phyloP scores from a whole-genome alignment of 2,329 filamentous ascomycete species.

The Nothopassalora personata region DNA sequence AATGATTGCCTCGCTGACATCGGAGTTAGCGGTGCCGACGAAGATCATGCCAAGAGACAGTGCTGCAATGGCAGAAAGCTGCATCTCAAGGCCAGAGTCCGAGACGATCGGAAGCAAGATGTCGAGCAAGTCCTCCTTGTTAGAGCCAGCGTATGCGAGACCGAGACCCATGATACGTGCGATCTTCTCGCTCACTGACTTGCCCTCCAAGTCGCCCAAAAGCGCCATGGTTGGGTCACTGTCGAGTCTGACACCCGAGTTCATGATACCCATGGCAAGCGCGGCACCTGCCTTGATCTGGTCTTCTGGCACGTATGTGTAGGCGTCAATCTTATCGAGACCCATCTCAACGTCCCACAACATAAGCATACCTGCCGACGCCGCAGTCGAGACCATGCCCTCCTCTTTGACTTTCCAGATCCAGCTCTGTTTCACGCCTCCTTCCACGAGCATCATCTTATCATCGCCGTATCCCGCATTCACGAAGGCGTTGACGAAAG shows the following conservation, averaged over 20 bases:
- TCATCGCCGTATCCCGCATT: conserved; percentile 94
- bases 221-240: conserved; percentile 86
- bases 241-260: conserved; percentile 82
- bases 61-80: conserved; percentile 92
- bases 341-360: conserved; percentile 92
- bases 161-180: conserved; percentile 94
- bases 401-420: conserved; percentile 99
- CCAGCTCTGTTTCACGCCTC: conserved; percentile 79
- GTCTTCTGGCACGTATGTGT: conserved; percentile 76
- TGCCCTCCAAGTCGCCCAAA: conserved; percentile 73
- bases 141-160: conserved; percentile 87
- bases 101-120: conserved; percentile 79
- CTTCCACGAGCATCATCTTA: conserved; percentile 93
- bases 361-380: conserved; percentile 84
- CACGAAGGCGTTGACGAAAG: conserved; percentile 94
- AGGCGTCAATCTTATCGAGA: conserved; percentile 89
- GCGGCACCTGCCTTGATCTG: conserved; percentile 87
- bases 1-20: conserved; percentile 87
- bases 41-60: conserved; percentile 85
- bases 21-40: conserved; percentile 84
- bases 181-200: conserved; percentile 71
- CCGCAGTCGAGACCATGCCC: conserved; percentile 93
- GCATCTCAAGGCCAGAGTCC: conserved; percentile 83
- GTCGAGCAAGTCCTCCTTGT: conserved; percentile 83
- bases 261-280: conserved; percentile 92